A percentile compares a stretch with the other conserved stretches of the same genome.
Conservation (phyloP, 495 filamentous ascomycete genomes). For the Neurospora terricola region DNA sequence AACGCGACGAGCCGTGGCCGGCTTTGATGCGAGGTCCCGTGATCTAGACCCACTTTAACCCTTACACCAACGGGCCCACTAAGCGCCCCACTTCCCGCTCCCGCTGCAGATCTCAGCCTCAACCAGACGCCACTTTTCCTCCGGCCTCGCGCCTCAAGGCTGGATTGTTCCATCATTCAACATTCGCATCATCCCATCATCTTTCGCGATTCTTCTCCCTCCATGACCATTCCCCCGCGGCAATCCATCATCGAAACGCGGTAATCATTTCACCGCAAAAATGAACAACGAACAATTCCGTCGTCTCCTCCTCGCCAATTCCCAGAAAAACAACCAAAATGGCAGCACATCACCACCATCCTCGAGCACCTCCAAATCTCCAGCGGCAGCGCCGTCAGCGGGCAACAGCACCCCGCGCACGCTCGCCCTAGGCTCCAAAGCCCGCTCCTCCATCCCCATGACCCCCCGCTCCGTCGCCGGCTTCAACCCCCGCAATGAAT, state of each 20-base stretch:
- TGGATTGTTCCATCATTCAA: background rate
- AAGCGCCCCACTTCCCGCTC: background rate
- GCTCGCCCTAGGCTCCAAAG: constrained; percentile 49
- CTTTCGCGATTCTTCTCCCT: background rate
- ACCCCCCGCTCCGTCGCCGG: constrained; percentile 65
- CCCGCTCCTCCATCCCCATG: constrained; percentile 75
- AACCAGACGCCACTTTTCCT: background rate
- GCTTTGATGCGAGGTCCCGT: background rate
- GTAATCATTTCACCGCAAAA: background rate
- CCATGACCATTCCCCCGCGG: background rate
- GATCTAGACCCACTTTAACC: background rate
- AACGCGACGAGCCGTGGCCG: background rate
- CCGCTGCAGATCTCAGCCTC: background rate
- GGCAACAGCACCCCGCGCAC: constrained; percentile 14
- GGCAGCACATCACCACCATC: constrained; percentile 23
- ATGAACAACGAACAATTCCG: constrained; percentile 99
- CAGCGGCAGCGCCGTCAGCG: background rate
- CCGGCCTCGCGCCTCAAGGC: background rate
- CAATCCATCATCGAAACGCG: background rate
- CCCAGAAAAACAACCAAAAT: constrained; percentile 28
- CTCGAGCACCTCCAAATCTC: constrained; percentile 14
- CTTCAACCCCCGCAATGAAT: constrained; percentile 45
- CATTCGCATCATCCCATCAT: background rate
- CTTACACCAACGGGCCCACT: too few relatives aligned
- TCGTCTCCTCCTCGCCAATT: constrained; percentile 55